Evolutionary conservation across 495 filamentous ascomycete species (phyloP), one percentile per base, ranked within the genome.

Genomic region (Clavariopsis aquatica): DNA sequence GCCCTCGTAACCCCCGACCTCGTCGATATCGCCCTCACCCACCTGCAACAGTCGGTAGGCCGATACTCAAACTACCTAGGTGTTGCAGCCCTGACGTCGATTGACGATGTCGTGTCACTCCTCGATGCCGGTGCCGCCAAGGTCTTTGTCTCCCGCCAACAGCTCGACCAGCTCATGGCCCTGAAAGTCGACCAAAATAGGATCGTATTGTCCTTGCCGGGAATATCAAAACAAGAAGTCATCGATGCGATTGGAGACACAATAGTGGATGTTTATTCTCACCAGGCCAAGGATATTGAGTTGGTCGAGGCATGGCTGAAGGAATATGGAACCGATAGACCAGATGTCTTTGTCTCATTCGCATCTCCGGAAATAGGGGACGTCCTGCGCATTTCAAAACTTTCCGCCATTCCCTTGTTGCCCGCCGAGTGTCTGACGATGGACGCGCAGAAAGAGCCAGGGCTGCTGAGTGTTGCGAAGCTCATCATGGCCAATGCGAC

Each of bases 91-190:
- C 83, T 98, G 56, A 68, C 82, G 60, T 85, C 84, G 26, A 74
- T 78, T 49, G 85, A 89, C 41, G 90, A 96, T 65, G 77, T 96
- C 20, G 77, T 92, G 53, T 82, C 89, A 55, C 81, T 98, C 28
- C 83, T 98, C 55, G 88, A 98, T 72, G 84, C 86, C 65, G 94
- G 95, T 55, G 91, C 91, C n/a, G 82, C 85, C 43, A 94, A 88
- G 75, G 87, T 96, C 49, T 93, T 98, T 74, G 87, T 96, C 52
- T 80, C 83, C 23, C 67, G 65, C 36, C 20, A 29, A 15, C 76
- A 78, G 55, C 80, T 86, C 51, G 81, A 88, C 49, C 87, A 90
- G 77, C 78, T 88, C 66, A 75, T 79, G 47, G 63, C 78, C 57
- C 80, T 84, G 68, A 78, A 83, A 51, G 80, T 81, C 36, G 80